These are phyloP conservation scores for Emergomyces pasteurianus DNA, from an alignment of 2,329 filamentous ascomycete species.

Conservation along the genomic window DNA sequence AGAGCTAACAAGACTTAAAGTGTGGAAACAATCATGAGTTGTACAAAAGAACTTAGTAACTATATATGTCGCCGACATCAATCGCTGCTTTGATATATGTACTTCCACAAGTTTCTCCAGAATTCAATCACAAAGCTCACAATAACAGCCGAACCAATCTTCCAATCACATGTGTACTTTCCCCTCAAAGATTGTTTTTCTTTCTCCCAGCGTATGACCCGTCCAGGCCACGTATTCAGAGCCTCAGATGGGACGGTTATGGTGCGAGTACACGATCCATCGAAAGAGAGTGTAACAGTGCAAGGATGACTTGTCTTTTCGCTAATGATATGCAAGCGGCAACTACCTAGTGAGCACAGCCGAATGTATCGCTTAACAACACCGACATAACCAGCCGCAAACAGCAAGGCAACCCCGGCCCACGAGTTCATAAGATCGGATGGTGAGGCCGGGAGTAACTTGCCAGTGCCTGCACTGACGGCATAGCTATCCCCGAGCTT, in stretches of 20 bases:
- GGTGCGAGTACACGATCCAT: background rate
- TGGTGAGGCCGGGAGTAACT: background rate
- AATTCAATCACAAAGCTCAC: no score
- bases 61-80: no score
- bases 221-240: background rate
- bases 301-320: background rate
- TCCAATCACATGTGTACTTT: no score
- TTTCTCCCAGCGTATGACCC: background rate
- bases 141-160: no score
- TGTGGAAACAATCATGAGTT: no score
- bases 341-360: background rate
- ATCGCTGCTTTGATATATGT: no score
- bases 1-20: no score
- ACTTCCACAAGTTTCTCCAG: no score
- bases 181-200: background rate
- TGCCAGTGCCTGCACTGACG: no score
- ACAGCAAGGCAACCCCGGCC: background rate
- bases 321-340: background rate
- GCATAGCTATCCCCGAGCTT: background rate
- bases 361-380: background rate
- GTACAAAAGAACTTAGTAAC: no score
- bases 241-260: background rate
- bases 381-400: background rate
- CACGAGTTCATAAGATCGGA: background rate
- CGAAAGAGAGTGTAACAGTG: background rate